Percentiles rank a stretch among this genome's conserved stretches.
These are phyloP conservation scores for Russula ochroleuca DNA, from an alignment of 768 basidiomycete genomes.

Conservation along the genomic window DNA sequence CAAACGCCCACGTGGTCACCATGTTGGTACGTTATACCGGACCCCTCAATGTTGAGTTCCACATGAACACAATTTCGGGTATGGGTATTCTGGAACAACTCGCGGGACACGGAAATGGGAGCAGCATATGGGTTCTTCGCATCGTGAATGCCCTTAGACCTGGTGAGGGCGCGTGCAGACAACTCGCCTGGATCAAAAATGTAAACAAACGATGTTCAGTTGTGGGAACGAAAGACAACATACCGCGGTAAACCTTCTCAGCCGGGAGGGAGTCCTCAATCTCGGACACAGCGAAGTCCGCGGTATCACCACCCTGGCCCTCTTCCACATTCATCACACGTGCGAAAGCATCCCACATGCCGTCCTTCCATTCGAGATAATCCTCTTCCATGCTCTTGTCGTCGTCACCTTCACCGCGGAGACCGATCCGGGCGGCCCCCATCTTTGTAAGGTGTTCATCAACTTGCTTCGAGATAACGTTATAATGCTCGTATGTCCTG, in stretches of 20 bases:
- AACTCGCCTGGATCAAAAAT: slow-evolving; percentile 64
- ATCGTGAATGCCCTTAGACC: slow-evolving; percentile 94
- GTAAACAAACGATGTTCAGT: slow-evolving; percentile 17
- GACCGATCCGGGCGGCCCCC: slow-evolving; percentile 82
- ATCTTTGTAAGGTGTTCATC: slow-evolving; percentile 70
- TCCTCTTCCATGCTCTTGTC: slow-evolving; percentile 99
- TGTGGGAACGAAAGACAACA: slow-evolving; percentile 29
- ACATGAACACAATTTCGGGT: slow-evolving; percentile 93
- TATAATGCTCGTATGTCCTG: slow-evolving; percentile 95
- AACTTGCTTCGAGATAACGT: slow-evolving; percentile 76
- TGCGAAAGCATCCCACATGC: slow-evolving; percentile 93
- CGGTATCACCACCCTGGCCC: slow-evolving; percentile 90
- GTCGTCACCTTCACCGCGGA: slow-evolving; percentile 94
- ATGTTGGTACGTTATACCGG: slow-evolving; percentile 97
- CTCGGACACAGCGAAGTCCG: slow-evolving; percentile 91
- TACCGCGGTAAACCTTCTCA: slow-evolving; percentile 93
- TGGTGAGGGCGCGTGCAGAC: slow-evolving; percentile 88
- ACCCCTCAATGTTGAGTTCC: slow-evolving; percentile 90
- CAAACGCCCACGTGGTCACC: slow-evolving; percentile 98
- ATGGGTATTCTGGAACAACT: slow-evolving; percentile 71
- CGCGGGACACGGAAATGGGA: slow-evolving; percentile 68
- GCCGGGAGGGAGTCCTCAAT: slow-evolving; percentile 56
- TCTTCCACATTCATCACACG: slow-evolving; percentile 83
- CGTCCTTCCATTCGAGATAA: slow-evolving; percentile 98
- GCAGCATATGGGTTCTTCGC: slow-evolving; percentile 96